Evolutionary conservation across 495 filamentous ascomycete genomes (phyloP).

Genomic region (Lophiostoma macrostomum): DNA sequence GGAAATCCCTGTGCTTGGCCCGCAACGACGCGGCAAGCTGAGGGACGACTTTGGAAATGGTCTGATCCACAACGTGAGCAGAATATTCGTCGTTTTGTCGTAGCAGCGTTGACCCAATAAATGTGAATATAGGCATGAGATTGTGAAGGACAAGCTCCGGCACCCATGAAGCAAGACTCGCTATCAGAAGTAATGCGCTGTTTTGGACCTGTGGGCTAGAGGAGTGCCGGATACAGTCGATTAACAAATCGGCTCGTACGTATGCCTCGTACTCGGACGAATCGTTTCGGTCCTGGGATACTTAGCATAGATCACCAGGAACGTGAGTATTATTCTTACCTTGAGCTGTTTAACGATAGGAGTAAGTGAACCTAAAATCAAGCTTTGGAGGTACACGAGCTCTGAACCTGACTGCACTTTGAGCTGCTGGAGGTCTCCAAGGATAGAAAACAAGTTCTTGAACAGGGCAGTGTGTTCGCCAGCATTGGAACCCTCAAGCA

Average conservation of each 20-base stretch:
- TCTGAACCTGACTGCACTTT: slow-evolving; percentile 68
- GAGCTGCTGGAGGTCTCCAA: slow-evolving; percentile 81
- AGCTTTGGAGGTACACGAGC: slow-evolving; percentile 78
- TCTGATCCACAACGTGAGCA: slow-evolving; percentile 84
- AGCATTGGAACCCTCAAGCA: slow-evolving; percentile 74
- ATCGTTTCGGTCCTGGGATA: slow-evolving; percentile 10
- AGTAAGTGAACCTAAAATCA: slow-evolving; percentile 71
- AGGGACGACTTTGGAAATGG: slow-evolving; percentile 85
- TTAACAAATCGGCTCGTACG: slow-evolving; percentile 80
- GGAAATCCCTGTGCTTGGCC: slow-evolving; percentile 68
- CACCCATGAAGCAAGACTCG: slow-evolving; percentile 73
- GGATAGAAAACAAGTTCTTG: slow-evolving; percentile 70
- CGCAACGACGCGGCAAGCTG: slow-evolving; percentile 83
- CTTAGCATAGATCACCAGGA: background rate
- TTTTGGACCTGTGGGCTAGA: slow-evolving; percentile 89
- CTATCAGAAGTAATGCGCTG: slow-evolving; percentile 81
- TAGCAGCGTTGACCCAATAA: slow-evolving; percentile 86
- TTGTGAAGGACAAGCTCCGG: slow-evolving; percentile 90
- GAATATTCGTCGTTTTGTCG: slow-evolving; percentile 93
- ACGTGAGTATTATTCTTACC: slow-evolving; percentile 32
- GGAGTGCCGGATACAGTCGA: slow-evolving; percentile 86
- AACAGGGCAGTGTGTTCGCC: slow-evolving; percentile 70
- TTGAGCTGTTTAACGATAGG: slow-evolving; percentile 74
- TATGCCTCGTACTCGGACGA: slow-evolving; percentile 56
- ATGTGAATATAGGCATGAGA: slow-evolving; percentile 98